phyloP scores from a whole-genome alignment of 352 stramenopile species.

The Aphanomyces cochlioides region DNA sequence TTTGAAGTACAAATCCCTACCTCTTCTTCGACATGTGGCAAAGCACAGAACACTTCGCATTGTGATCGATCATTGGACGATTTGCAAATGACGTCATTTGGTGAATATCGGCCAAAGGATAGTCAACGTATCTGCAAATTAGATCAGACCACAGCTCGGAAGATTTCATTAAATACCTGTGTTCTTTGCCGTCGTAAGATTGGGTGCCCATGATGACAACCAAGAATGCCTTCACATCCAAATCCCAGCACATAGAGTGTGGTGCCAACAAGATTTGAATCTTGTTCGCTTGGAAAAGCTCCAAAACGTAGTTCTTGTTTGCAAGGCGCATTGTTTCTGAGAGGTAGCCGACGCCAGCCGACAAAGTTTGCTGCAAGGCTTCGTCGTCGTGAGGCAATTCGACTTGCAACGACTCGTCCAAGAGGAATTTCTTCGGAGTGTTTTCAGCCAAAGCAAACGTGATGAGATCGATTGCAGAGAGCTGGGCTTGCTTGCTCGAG shows the following conservation, averaged over 20 bases:
- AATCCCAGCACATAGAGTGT: slow-evolving; percentile 91
- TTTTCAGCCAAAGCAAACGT: slow-evolving; percentile 92
- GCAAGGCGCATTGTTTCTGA: slow-evolving; percentile 89
- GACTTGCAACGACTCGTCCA: slow-evolving; percentile 36
- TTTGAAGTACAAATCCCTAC: not conserved
- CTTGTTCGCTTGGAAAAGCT: slow-evolving; percentile 81
- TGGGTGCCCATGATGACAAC: slow-evolving; percentile 98
- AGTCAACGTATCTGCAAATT: slow-evolving; percentile 86
- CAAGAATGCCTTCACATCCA: slow-evolving; percentile 85
- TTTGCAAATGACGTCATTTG: slow-evolving; percentile 95
- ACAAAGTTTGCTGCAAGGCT: slow-evolving; percentile 91
- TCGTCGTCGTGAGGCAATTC: slow-evolving; percentile 77
- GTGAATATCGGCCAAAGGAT: slow-evolving; percentile 95
- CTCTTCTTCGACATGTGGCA: slow-evolving; percentile 98
- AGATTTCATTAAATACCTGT: slow-evolving; percentile 47
- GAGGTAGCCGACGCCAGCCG: slow-evolving; percentile 94
- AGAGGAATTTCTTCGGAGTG: slow-evolving; percentile 62
- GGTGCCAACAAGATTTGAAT: slow-evolving; percentile 94
- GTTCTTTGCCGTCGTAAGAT: slow-evolving; percentile 94
- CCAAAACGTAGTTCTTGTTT: slow-evolving; percentile 89
- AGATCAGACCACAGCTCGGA: not conserved
- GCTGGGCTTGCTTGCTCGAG: slow-evolving; percentile 96
- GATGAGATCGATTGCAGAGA: slow-evolving; percentile 98
- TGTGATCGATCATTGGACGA: slow-evolving; percentile 45
- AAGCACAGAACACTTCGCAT: slow-evolving; percentile 93